Evolutionary conservation across 148 eudicot genomes (phyloP), one percentile per base, ranked within the genome.

Genomic region (Vaccinium corymbosum): DNA sequence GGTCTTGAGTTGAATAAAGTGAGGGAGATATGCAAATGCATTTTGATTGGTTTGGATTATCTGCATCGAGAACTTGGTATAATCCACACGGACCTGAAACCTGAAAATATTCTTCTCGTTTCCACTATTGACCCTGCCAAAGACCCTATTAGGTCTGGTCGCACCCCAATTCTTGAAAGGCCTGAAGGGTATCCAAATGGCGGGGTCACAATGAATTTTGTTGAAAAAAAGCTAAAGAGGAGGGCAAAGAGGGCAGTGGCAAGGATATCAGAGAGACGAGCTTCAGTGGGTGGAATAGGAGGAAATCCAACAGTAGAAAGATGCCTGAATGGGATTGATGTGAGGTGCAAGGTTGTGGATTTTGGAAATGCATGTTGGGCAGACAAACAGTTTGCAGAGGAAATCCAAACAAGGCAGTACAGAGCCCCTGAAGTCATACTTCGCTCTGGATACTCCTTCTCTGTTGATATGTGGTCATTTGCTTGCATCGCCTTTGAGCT

Each of bases 341-440:
- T 94, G 89, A 90, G 87, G 80, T 97, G 99, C 87, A 94, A 94
- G 85, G 84, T 97, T 80, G 99, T 94, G 86, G 99, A 97, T 88
- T 97, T 97, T 82, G 99, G 99, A 68, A 97, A 93, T 84, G 99
- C 99, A 61, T 94, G 99, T 83, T 94, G 99, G 98, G 95, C 87
- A 0, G 95, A 94, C 86, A 90, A 88, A 83, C 91, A 84, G 81
- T 89, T 93, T 84, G 85, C 93, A 48, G 95, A 92, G 80, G 99
- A 94, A 87, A 94, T 97, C 82, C 99, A 97, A 86, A 97, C 99
- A 68, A 93, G 98, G 85, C 99, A 97, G 72, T 97, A 97, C 82
- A 91, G 99, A 87, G 97, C 99, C 80, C 99, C 99, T 79, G 99
- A 97, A 91, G 99, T 97, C 87, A 86, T 97, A 82, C 89, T 97